These are phyloP conservation scores for Rhizopogon vinicolor DNA, from an alignment of 768 basidiomycete genomes.

Conservation along the genomic window DNA sequence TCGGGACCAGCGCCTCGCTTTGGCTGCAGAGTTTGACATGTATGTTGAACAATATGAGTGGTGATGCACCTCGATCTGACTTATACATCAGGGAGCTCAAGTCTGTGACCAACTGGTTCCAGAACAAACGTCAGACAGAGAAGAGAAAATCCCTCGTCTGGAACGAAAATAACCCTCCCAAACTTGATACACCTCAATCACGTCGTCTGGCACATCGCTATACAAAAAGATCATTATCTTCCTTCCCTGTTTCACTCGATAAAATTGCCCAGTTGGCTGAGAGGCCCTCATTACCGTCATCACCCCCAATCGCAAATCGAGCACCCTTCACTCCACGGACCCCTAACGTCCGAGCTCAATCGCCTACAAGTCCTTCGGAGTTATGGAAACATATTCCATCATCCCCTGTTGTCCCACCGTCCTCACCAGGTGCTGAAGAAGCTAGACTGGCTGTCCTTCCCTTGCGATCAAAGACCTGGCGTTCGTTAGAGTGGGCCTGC, in stretches of 20 bases:
- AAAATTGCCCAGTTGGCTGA: slow-evolving; percentile 24
- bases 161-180: slow-evolving; percentile 20
- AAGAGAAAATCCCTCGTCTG: slow-evolving; percentile 16
- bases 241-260: slow-evolving; percentile 25
- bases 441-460: slow-evolving; percentile 20
- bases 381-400: slow-evolving; percentile 28
- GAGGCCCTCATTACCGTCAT: slow-evolving; percentile 17
- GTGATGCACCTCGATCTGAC: slow-evolving; percentile 3
- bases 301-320: slow-evolving; percentile 4
- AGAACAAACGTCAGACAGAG: slow-evolving; percentile 66
- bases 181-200: background rate
- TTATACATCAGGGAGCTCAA: slow-evolving; percentile 50
- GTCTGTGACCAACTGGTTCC: slow-evolving; percentile 78
- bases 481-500: slow-evolving; percentile 74
- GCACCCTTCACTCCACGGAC: slow-evolving; percentile 25
- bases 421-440: slow-evolving; percentile 18
- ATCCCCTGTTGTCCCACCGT: slow-evolving; percentile 17
- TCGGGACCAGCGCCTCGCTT: slow-evolving; percentile 34
- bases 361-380: slow-evolving; percentile 11
- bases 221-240: slow-evolving; percentile 5
- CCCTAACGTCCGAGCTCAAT: slow-evolving; percentile 4
- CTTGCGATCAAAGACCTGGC: slow-evolving; percentile 35
- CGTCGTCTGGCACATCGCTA: slow-evolving; percentile 6
- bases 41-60: slow-evolving; percentile 10
- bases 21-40: slow-evolving; percentile 37